Conservation (phyloP, 2,329 filamentous ascomycete species). For the Claviceps capensis region DNA sequence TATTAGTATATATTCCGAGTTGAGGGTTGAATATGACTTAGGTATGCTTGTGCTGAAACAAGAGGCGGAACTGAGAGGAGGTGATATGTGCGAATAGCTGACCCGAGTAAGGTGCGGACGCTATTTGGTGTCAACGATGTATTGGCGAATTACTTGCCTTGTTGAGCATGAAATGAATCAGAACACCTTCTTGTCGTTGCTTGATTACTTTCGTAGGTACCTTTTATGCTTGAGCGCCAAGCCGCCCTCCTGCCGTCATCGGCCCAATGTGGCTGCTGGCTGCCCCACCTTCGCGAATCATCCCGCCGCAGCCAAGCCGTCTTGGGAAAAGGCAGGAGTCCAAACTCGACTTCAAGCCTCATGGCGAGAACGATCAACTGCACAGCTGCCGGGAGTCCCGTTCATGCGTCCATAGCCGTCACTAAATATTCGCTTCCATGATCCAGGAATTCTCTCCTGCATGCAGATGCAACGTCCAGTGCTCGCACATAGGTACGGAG, state of each 20-base stretch:
- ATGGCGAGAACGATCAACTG: not conserved
- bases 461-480: not conserved
- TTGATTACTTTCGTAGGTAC: not conserved
- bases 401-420: not conserved
- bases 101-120: not conserved
- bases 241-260: not conserved
- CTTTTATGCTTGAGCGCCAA: too few relatives aligned
- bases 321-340: too few relatives aligned
- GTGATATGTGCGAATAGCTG: not conserved
- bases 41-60: not conserved
- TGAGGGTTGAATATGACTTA: too few relatives aligned
- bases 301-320: not conserved
- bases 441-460: not conserved
- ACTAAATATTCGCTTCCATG: not conserved
- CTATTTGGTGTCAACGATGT: not conserved
- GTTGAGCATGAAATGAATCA: not conserved
- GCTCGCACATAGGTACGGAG: too few relatives aligned
- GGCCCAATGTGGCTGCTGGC: not conserved
- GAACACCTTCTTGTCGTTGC: not conserved
- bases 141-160: not conserved
- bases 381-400: not conserved
- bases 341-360: too few relatives aligned
- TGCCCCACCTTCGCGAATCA: not conserved
- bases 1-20: too few relatives aligned
- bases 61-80: not conserved